Evolutionary conservation across 345 rosid genomes (phyloP).

Genomic region (Sonneratia caseolaris): DNA sequence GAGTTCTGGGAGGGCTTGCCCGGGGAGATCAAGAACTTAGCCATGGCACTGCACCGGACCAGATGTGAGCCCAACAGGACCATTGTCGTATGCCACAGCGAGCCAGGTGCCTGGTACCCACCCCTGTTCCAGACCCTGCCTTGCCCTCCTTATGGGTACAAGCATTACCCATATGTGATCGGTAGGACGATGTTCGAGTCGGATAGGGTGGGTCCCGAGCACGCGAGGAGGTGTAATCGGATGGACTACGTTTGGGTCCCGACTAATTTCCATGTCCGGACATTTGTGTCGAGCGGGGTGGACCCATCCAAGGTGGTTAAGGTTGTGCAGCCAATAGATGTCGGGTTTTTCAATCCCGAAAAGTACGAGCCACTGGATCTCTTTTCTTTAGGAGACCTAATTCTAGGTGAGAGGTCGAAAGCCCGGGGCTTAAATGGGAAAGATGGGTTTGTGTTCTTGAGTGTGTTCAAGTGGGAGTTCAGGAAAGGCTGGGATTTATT

Average conservation of each 20-base stretch:
- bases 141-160: constrained; percentile 42
- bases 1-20: constrained; percentile 75
- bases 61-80: constrained; percentile 50
- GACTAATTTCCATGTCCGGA: too few species aligned
- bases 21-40: constrained; percentile 27
- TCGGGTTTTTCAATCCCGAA: constrained; percentile 49
- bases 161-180: too few species aligned
- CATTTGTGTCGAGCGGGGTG: constrained; percentile 39
- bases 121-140: constrained; percentile 71
- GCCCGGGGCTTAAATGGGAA: not conserved
- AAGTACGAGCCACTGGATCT: constrained; percentile 46
- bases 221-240: too few species aligned
- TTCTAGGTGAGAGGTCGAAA: constrained; percentile 30
- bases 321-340: constrained; percentile 75
- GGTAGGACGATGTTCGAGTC: too few species aligned
- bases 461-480: constrained; percentile 80
- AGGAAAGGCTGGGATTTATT: constrained; percentile 90
- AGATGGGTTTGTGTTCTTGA: constrained; percentile 59
- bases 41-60: constrained; percentile 35
- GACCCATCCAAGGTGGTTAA: constrained; percentile 69
- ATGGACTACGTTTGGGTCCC: too few species aligned
- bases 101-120: constrained; percentile 87
- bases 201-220: too few species aligned
- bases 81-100: constrained; percentile 76
- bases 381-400: constrained; percentile 24